phyloP scores from a whole-genome alignment of 768 basidiomycete genomes.

The Lactarius quietus region DNA sequence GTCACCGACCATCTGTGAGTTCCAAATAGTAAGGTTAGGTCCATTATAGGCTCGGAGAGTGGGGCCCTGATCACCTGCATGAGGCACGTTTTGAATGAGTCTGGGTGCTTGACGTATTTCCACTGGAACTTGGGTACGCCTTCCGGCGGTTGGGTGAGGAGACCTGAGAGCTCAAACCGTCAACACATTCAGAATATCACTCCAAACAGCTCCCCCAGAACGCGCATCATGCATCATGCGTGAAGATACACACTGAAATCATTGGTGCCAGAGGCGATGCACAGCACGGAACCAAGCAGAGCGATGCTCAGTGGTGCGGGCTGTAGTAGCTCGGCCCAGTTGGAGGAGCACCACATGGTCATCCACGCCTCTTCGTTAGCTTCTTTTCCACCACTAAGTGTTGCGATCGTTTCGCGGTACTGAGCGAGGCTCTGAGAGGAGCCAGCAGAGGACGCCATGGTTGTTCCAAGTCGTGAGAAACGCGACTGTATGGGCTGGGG shows the following conservation, averaged over 20 bases:
- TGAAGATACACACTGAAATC: conserved; percentile 11
- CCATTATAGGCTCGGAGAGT: background rate
- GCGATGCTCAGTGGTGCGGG: conserved; percentile 19
- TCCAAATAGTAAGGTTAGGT: background rate
- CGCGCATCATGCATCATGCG: background rate
- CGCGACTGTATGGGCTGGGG: background rate
- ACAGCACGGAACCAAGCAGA: conserved; percentile 15
- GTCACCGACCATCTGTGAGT: conserved; percentile 10
- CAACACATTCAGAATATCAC: background rate
- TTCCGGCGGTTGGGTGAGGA: background rate
- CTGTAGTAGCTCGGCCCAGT: conserved; percentile 23
- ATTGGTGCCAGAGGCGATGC: conserved; percentile 14
- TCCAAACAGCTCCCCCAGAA: background rate
- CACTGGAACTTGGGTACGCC: conserved; percentile 5
- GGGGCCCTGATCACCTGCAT: background rate
- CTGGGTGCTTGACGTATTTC: conserved; percentile 16
- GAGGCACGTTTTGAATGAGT: conserved; percentile 23
- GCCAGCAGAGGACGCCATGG: background rate
- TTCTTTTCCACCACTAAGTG: background rate
- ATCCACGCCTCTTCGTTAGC: conserved; percentile 3
- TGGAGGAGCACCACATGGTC: conserved; percentile 23
- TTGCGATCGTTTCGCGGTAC: background rate
- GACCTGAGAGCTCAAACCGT: background rate
- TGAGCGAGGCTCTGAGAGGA: background rate
- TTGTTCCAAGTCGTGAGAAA: background rate